Evolutionary conservation across 2,329 filamentous ascomycete genomes (phyloP).

Genomic region (Xylaria sp.): DNA sequence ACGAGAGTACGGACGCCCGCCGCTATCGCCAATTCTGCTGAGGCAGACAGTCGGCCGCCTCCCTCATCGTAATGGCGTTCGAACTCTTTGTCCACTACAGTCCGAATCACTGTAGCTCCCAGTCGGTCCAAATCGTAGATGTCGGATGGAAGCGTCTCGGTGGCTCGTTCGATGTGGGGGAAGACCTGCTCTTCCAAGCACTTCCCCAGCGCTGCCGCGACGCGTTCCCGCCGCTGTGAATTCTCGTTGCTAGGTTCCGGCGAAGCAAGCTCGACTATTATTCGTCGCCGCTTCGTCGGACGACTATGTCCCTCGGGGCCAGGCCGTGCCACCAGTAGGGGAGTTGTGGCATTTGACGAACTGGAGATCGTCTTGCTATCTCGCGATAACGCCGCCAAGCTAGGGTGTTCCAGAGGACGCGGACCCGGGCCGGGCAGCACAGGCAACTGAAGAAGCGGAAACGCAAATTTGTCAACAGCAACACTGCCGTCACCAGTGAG

Average conservation of each 20-base stretch:
- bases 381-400: background rate
- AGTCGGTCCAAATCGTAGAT: conserved; percentile 25
- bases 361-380: background rate
- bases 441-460: background rate
- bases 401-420: background rate
- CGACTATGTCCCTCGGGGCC: background rate
- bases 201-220: conserved; percentile 14
- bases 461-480: background rate
- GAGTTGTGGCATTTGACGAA: too few relatives aligned
- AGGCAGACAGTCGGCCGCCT: conserved; percentile 19
- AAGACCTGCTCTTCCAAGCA: conserved; percentile 29
- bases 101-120: conserved; percentile 20
- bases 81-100: conserved; percentile 24
- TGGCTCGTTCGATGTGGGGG: conserved; percentile 26
- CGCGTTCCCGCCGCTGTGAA: background rate
- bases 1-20: conserved; percentile 22
- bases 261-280: background rate
- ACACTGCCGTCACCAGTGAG: background rate
- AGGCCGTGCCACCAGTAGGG: too few relatives aligned
- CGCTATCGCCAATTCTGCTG: conserved; percentile 20
- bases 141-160: conserved; percentile 12
- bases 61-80: conserved; percentile 21
- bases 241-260: background rate
- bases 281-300: conserved; percentile 12
- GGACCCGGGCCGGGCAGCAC: background rate